Conservation (phyloP, 2,329 filamentous ascomycete species). For the Colletotrichum tropicale region DNA sequence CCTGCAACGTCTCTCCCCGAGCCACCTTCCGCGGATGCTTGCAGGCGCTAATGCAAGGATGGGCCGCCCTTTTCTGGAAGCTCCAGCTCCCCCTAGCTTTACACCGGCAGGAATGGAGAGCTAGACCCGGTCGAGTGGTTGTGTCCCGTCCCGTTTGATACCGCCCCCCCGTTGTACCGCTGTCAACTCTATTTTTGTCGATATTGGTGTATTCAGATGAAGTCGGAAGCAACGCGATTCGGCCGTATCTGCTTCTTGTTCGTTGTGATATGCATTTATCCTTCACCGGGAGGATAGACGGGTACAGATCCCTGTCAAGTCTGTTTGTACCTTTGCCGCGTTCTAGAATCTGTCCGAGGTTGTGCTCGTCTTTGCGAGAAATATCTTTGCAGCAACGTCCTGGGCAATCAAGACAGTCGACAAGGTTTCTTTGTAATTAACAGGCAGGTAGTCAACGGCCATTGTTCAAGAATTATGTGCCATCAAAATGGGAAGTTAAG, state of each 20-base stretch:
- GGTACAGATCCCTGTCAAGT: not conserved
- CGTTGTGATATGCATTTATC: not conserved
- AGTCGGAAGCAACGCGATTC: not conserved
- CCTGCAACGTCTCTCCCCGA: not conserved
- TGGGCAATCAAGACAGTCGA: not conserved
- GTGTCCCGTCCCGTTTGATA: not conserved
- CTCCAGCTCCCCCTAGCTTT: not conserved
- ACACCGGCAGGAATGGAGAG: not conserved
- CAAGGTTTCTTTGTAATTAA: not conserved
- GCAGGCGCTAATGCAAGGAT: constrained; percentile 20
- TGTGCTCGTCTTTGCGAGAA: not conserved
- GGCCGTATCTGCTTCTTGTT: not conserved
- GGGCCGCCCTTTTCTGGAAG: constrained; percentile 19
- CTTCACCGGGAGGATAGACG: not conserved
- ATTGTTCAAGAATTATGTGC: not conserved
- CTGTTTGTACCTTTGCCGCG: not conserved
- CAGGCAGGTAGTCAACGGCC: not conserved
- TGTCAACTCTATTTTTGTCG: constrained; percentile 20
- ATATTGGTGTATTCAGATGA: constrained; percentile 35
- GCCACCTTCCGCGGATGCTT: constrained; percentile 6
- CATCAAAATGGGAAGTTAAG: not conserved
- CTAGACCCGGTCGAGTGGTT: constrained; percentile 3
- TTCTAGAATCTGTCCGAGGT: not conserved
- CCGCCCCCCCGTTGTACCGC: not conserved
- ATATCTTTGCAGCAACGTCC: not conserved